Conservation (phyloP, 345 rosid genomes). For the Gossypium herbaceum region DNA sequence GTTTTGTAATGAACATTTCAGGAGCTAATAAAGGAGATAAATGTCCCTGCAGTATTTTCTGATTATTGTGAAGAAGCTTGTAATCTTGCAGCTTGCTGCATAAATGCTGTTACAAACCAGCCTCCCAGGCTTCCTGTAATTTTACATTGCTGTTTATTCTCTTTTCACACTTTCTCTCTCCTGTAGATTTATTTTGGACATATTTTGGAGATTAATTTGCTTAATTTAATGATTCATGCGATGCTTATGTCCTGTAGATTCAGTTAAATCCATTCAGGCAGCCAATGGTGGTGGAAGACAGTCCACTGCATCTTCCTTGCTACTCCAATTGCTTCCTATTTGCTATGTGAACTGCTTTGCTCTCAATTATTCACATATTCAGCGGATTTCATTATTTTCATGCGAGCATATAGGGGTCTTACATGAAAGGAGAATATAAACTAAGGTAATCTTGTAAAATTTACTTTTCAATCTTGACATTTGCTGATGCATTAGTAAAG, state of each 20-base stretch:
- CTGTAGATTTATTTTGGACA: background rate
- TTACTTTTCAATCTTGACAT: background rate
- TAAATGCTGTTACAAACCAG: slow-evolving; percentile 43
- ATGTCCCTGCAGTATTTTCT: slow-evolving; percentile 70
- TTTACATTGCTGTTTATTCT: slow-evolving; percentile 4
- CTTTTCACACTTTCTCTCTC: background rate
- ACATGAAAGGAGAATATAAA: background rate
- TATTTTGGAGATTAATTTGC: background rate
- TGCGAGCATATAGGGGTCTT: background rate
- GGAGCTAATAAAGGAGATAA: slow-evolving; percentile 69
- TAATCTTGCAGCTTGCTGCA: slow-evolving; percentile 69
- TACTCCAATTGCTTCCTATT: slow-evolving; percentile 89
- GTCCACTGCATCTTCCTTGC: slow-evolving; percentile 70
- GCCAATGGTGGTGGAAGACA: slow-evolving; percentile 80
- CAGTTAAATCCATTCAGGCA: slow-evolving; percentile 90
- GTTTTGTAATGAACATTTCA: slow-evolving; percentile 23
- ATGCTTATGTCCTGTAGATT: slow-evolving; percentile 45
- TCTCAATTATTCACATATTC: slow-evolving; percentile 2
- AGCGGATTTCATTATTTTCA: background rate
- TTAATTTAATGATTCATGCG: slow-evolving; percentile 12
- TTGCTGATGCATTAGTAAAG: background rate
- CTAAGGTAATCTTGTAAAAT: background rate
- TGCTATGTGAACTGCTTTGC: slow-evolving; percentile 35
- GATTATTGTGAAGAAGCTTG: slow-evolving; percentile 99
- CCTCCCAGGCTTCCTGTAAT: slow-evolving; percentile 53